Conservation (phyloP, 2,329 filamentous ascomycete genomes). For the Fusarium sp. region DNA sequence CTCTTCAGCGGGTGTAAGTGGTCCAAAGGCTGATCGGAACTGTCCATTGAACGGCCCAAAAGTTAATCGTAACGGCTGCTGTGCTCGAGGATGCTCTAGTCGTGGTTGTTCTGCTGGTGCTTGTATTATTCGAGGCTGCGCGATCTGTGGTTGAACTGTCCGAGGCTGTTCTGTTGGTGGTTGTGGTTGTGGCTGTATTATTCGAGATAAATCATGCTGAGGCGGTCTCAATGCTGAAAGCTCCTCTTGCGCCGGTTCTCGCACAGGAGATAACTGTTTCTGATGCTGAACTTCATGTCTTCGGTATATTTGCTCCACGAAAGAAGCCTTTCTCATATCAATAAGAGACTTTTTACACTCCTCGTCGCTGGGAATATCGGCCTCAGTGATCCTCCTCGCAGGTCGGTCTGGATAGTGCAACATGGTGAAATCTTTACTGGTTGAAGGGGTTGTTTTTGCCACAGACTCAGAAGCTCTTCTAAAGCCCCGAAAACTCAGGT, state of each 20-base stretch:
- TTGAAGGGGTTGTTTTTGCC: slow-evolving; percentile 7
- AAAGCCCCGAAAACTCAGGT: slow-evolving; percentile 33
- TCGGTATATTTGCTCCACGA: slow-evolving; percentile 24
- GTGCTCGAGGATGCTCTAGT: slow-evolving; percentile 6
- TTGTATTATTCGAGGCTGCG: background rate
- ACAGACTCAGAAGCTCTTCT: slow-evolving; percentile 34
- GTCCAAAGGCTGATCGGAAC: slow-evolving; percentile 15
- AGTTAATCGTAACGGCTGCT: slow-evolving; percentile 25
- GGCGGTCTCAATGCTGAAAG: background rate
- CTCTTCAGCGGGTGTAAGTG: slow-evolving; percentile 32
- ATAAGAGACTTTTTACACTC: slow-evolving; percentile 34
- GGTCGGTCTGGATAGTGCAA: slow-evolving; percentile 41
- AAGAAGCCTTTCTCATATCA: slow-evolving; percentile 28
- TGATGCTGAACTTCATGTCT: slow-evolving; percentile 13
- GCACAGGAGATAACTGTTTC: slow-evolving; percentile 14
- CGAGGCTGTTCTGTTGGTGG: background rate
- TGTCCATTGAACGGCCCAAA: slow-evolving; percentile 22
- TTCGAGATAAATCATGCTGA: background rate
- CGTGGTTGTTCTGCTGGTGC: background rate
- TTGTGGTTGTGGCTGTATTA: background rate
- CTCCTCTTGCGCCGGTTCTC: slow-evolving; percentile 3
- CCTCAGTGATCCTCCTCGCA: slow-evolving; percentile 25
- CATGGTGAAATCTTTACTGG: slow-evolving; percentile 33
- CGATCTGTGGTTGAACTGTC: background rate
- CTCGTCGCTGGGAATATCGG: slow-evolving; percentile 39